phyloP scores from a whole-genome alignment of 306 rosid genomes.

The Citrullus amarus region DNA sequence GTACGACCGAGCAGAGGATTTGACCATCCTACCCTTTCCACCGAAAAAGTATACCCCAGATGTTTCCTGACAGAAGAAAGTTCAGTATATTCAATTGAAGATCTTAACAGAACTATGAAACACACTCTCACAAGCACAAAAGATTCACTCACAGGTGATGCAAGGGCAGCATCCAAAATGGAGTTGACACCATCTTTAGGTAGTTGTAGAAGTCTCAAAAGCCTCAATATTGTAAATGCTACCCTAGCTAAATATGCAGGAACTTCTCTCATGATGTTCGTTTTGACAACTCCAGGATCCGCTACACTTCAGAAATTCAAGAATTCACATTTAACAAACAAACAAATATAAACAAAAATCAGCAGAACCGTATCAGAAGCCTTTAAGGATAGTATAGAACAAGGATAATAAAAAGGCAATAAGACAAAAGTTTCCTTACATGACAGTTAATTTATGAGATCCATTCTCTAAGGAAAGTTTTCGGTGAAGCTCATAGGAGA shows the following conservation, averaged over 20 bases:
- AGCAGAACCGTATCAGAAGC: neutral
- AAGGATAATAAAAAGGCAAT: neutral
- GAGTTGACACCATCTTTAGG: slow-evolving; percentile 45
- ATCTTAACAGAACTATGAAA: neutral
- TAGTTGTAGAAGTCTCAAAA: slow-evolving; percentile 43
- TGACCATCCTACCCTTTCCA: slow-evolving; percentile 49
- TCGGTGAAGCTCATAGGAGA: slow-evolving; percentile 70
- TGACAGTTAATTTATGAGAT: slow-evolving; percentile 46
- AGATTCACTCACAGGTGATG: slow-evolving; percentile 49
- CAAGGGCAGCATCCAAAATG: slow-evolving; percentile 69
- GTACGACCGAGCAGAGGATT: slow-evolving; percentile 42
- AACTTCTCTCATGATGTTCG: slow-evolving; percentile 71
- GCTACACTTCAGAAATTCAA: slow-evolving; percentile 37
- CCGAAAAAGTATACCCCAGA: slow-evolving; percentile 74
- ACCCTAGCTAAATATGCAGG: slow-evolving; percentile 38
- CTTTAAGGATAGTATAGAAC: neutral
- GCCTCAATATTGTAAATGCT: slow-evolving; percentile 30
- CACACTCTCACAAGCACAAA: neutral
- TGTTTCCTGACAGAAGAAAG: slow-evolving; percentile 39
- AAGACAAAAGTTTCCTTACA: slow-evolving; percentile 29
- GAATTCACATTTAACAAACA: neutral
- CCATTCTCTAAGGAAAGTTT: slow-evolving; percentile 38
- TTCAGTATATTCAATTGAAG: neutral
- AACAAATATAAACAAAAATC: neutral
- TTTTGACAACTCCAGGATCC: slow-evolving; percentile 78